Evolutionary conservation across 1,284 basidiomycete species (phyloP).

Genomic region (Ceratobasidium sp.): DNA sequence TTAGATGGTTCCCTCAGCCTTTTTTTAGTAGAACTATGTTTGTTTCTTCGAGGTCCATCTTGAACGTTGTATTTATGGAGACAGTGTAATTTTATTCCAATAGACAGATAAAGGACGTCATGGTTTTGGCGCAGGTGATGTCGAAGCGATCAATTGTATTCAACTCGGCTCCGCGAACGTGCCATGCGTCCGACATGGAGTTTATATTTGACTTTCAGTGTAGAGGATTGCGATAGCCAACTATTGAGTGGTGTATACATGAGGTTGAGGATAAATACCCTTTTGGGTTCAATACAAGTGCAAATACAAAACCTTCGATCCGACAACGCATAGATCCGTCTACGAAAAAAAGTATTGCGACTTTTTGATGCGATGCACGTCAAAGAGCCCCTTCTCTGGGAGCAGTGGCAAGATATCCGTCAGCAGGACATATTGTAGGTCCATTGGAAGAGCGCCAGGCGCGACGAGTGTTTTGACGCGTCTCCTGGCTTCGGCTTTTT

Average conservation of each 20-base stretch:
- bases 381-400: slow-evolving; percentile 88
- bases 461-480: slow-evolving; percentile 14
- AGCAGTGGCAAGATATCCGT: slow-evolving; percentile 82
- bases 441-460: slow-evolving; percentile 49
- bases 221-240: background rate
- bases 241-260: slow-evolving; percentile 43
- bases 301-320: slow-evolving; percentile 26
- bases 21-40: background rate
- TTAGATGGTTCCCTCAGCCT: background rate
- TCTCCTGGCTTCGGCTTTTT: slow-evolving; percentile 44
- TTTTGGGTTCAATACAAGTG: slow-evolving; percentile 33
- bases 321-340: slow-evolving; percentile 44
- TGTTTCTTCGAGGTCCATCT: background rate
- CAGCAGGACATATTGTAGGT: slow-evolving; percentile 73
- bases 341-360: slow-evolving; percentile 93
- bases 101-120: background rate
- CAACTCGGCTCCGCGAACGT: too few species aligned
- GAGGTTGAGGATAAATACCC: slow-evolving; percentile 16
- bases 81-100: background rate
- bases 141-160: too few species aligned
- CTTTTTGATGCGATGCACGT: slow-evolving; percentile 84
- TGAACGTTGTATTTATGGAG: background rate
- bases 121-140: background rate
- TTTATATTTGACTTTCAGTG: slow-evolving; percentile 1
- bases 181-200: background rate